Base-by-base conservation (phyloP, 2,329 filamentous ascomycete species). In the Aspergillus sp. region DNA sequence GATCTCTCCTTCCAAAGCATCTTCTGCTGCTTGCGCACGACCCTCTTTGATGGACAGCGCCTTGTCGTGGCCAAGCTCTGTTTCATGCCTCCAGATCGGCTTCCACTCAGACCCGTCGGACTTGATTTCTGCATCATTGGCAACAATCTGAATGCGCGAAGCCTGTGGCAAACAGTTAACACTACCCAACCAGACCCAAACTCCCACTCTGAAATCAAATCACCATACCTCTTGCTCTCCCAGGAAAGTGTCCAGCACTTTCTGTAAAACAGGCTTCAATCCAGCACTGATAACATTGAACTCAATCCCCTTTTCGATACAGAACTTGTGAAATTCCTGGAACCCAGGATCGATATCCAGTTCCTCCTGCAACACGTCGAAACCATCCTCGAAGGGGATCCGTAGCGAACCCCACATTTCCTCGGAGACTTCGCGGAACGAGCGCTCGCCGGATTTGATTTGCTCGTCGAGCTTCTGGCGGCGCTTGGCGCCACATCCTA, bases 221-320 rank as follows among this genome's bases (percentile, higher is more conserved):
- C 3, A 45, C 51, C 68, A 56, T 66, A 72, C 72, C 55, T 80
- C 78, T 61, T 87, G 82, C 69, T 87, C 84, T 43, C 88, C 87
- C 4, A 90, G 74, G 76, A 89, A 89, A 13, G 84, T 81, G 66
- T 90, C 86, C 28, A 90, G 79, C 0, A 89, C 87, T 57, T 78
- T 80, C 8, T 85, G 75, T 12, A 90, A 74, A 10, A 90, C 81
- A 0, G 87, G 87, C 72, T 89, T 89, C 21, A 90, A 74, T 0
- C 88, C 87, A 3, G 88, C 87, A 17, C 85, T 88, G 70, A 90
- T 90, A 60, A 90, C 84, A 67, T 89, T 88, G 77, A 90, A 90
- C 1, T 87, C 86, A 43, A 89, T 89, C 2, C 80, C 75, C 70
- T 89, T 86, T 60, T 79, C 79, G 45, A 87, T 72, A 74, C 87